Evolutionary conservation across 257 asterid species (phyloP), one percentile per base, ranked within the genome.

Genomic region (Thymus mandschuricus): DNA sequence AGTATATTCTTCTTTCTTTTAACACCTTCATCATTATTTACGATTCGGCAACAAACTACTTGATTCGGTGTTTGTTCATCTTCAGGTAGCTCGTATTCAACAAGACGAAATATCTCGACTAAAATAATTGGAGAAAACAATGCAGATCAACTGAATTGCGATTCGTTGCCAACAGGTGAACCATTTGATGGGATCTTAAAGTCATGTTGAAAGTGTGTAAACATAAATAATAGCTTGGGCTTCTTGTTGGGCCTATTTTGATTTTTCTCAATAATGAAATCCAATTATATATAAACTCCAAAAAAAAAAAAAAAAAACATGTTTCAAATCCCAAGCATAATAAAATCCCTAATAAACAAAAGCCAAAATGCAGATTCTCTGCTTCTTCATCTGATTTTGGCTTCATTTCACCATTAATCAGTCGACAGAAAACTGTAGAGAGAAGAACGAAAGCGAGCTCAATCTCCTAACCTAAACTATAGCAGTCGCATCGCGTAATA

Each of bases 11-110:
- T 41, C 63, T 66, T 40, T 69, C 60, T 43, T 49, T 48, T 30
- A 15, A 50, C n/a, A 12, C 55, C 68, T 70, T 63, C 57, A 30
- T 76, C 66, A 57, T 66, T 33, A 10, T 44, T 35, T 43, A 15
- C 28, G 30, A 56, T 56, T 50, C 65, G 11, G 50, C 72, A 69
- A 55, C 71, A 76, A 62, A 61, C 66, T 55, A 3, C 80, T 69
- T 54, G 40, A 69, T 62, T 44, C 64, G 56, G 55, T 27, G 68
- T 38, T 38, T 38, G 41, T 38, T 38, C 8, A 2, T 38, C 6
- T 38, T 38, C 7, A 3, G 4, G 40, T 38, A 38, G 41, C 3
- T 4, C 4, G 0, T 4, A 38, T 6, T 35, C 4, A 35, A 0
- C 5, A 2, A 3, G 40, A 35, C 5, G 40, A 35, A 21, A 3